Base-by-base conservation (phyloP, 1,284 basidiomycete genomes). In the Rhodotorula sp. region DNA sequence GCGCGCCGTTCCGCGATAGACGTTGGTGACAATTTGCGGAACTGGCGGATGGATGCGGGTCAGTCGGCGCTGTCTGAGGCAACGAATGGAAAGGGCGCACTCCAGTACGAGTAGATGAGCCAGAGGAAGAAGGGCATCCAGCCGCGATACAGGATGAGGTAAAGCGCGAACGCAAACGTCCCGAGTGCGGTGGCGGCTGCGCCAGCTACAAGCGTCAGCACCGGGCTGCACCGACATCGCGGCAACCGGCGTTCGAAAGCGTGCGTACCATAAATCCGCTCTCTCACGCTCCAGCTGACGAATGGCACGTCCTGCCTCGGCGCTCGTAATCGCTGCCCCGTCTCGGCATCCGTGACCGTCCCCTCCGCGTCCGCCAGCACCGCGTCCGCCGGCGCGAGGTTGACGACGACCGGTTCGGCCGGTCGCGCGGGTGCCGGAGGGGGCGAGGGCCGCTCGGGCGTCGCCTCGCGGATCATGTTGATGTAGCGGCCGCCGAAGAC, bases 1-100 rank as follows among this genome's bases (percentile, higher is more conserved):
- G 9, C 77, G 71, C 0, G 77, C 75, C 10, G 71, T 74, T 23
- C 80, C 80, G 48, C 77, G 70, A 45, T 72, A 64, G 7, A 77
- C 72, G 56, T 81, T 82, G 52, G 75, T 68, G 14, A 77, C 56
- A 69, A 82, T 82, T 63, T 82, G 81, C 7, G 81, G 81, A 44
- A 80, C 77, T 74, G 73, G 12, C 4, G 52, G 64, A 27, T 23
- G 17, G 17, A 21, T 10, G 23, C 23, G 53, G 17, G n/a, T 61
- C 41, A 62, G 56, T 42, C 7, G 17, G 25, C 34, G 25, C 19
- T 21, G 9, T 17, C 12, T 14, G 25, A 3, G 8, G 4, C 12
- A 16, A 19, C 13, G n/a, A n/a, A 41, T 7, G n/a, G 12, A 10
- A 34, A 10, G 9, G 27, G 42, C 77, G 68, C 49, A 78, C 77